Percentiles rank a stretch among this genome's conserved stretches.
These are phyloP conservation scores for Schwanniomyces vanrijiae DNA, from an alignment of 805 yeast species.

Conservation along the genomic window DNA sequence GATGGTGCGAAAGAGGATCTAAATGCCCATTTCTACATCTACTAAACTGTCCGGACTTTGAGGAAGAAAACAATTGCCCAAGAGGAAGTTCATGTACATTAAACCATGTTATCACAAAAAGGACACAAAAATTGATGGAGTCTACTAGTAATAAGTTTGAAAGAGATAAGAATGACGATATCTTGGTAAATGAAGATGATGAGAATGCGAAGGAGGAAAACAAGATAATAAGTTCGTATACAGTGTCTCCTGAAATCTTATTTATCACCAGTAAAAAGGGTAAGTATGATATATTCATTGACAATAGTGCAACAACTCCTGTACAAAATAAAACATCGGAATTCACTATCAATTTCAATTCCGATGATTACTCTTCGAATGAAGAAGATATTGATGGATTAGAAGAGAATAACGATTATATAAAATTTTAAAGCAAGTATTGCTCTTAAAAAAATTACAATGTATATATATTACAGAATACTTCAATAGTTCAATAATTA, in stretches of 20 bases:
- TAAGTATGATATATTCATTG: constrained; percentile 25
- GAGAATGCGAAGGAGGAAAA: constrained; percentile 9
- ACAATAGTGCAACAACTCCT: constrained; percentile 7
- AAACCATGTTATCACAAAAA: constrained; percentile 39
- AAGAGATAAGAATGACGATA: constrained; percentile 15
- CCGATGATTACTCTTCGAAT: neutral
- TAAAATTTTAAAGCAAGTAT: constrained; percentile 12
- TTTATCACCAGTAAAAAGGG: constrained; percentile 18
- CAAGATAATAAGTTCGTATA: constrained; percentile 29
- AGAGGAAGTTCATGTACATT: constrained; percentile 53
- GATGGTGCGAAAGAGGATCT: constrained; percentile 65
- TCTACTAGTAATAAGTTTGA: constrained; percentile 14
- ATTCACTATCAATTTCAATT: neutral
- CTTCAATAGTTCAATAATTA: neutral
- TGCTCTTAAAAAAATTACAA: neutral
- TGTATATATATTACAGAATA: neutral
- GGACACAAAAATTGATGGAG: constrained; percentile 26
- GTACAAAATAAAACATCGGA: neutral
- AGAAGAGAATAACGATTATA: constrained; percentile 23
- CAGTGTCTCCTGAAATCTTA: constrained; percentile 28
- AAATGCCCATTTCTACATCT: constrained; percentile 57
- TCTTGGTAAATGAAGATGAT: constrained; percentile 15
- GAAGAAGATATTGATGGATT: constrained; percentile 13
- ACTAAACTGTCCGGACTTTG: constrained; percentile 70
- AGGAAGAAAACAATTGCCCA: constrained; percentile 59